These are phyloP conservation scores for Trypanosoma melophagium DNA, from an alignment of 208 protist species.

Conservation along the genomic window DNA sequence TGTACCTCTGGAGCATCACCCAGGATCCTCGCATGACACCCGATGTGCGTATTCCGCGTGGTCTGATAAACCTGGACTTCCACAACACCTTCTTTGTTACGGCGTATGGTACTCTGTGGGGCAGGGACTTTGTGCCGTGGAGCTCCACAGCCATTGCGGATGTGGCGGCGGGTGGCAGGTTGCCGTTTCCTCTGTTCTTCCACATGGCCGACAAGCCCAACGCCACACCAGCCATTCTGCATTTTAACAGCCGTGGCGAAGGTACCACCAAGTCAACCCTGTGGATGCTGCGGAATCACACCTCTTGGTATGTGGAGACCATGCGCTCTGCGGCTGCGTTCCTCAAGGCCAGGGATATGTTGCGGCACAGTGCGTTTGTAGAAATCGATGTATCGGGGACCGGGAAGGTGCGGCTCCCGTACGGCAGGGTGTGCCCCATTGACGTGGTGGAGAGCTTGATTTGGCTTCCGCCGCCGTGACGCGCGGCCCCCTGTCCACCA, in stretches of 20 bases:
- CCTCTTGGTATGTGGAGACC: slow-evolving; percentile 10
- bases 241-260: slow-evolving; percentile 3
- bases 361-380: too few species aligned
- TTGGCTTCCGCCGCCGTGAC: too few species aligned
- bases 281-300: background rate
- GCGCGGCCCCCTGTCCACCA: too few species aligned
- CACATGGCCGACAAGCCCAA: background rate
- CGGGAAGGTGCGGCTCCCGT: too few species aligned
- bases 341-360: background rate
- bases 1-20: slow-evolving; percentile 15
- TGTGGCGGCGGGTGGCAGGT: background rate
- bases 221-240: background rate
- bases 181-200: slow-evolving; percentile 7
- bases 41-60: background rate
- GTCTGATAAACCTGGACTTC: slow-evolving; percentile 17
- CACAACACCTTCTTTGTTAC: slow-evolving; percentile 19
- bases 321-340: background rate
- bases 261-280: background rate
- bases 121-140: slow-evolving; percentile 1
- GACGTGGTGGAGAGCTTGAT: too few species aligned
- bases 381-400: too few species aligned
- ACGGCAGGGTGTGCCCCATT: too few species aligned
- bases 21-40: background rate
- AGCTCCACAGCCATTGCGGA: background rate
- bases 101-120: background rate